Evolutionary conservation across 805 yeast species (phyloP), one percentile per base, ranked within the genome.

Genomic region (Groenewaldozyma tartarivorans): DNA sequence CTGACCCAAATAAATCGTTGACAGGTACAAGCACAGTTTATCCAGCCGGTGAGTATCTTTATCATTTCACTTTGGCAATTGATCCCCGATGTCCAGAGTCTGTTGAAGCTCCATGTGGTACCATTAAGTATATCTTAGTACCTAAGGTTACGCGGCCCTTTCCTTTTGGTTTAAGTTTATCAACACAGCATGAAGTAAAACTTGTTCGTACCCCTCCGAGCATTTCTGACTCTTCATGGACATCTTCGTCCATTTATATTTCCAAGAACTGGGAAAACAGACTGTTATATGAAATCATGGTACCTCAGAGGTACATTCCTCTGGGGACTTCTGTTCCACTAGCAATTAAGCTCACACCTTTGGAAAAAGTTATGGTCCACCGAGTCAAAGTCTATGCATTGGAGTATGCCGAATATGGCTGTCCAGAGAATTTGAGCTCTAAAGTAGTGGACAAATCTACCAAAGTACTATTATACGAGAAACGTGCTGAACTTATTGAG

Each of bases 261-360:
- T 72, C 81, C 21, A 71, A 94, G 42, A 87, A 82, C 48, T 92
- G 98, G 98, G 97, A 90, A 58, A 85, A 82, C 56, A 82, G 84
- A 55, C 62, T 92, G 22, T 79, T 79, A 50, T 92, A 92, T 57
- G 97, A 92, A 54, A 86, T 92, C 31, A 77, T 87, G 18, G 78
- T 92, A 38, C 94, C 95, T 2, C 81, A 94, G 24, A 92, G 90
- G 57, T 81, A 88, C 21, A 76, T 92, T 35, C 78, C 92, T 9
- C 68, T 92, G 36, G 87, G 94, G 55, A 77, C 92, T 2, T 79
- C 75, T 51, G 62, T 92, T 40, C 97, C 97, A 1, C 67, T 92
- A 9, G 81, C 88, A 1, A 82, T 92, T 61, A 70, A 81, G 49
- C 72, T 92, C 45, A 77, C 83, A 0, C 97, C 97, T 1, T 57